Conservation (phyloP, 768 basidiomycete genomes). For the Coprinopsis marcescibilis region DNA sequence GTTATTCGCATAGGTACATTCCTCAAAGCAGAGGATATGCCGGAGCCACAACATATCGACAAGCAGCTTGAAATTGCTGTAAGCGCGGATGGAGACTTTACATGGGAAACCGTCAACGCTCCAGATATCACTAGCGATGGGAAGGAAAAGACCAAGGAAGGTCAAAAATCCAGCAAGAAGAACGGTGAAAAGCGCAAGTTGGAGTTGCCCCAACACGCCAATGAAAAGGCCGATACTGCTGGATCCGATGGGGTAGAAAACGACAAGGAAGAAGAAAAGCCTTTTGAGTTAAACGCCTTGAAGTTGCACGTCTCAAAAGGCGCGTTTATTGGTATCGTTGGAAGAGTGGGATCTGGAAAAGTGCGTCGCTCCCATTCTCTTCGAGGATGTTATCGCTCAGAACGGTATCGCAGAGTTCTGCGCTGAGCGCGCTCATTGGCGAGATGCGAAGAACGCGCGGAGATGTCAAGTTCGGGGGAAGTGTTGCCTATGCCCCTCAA, state of each 20-base stretch:
- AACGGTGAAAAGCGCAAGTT: background rate
- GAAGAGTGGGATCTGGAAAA: conserved; percentile 60
- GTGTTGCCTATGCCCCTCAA: conserved; percentile 55
- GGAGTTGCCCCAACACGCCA: background rate
- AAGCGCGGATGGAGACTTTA: conserved; percentile 43
- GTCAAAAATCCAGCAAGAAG: conserved; percentile 15
- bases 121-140: conserved; percentile 1
- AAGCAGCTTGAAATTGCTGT: conserved; percentile 31
- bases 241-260: conserved; percentile 2
- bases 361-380: background rate
- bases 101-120: conserved; percentile 36
- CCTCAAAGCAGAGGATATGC: conserved; percentile 49
- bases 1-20: conserved; percentile 43
- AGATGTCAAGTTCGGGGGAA: conserved; percentile 36
- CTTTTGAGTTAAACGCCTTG: conserved; percentile 45
- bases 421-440: conserved; percentile 52
- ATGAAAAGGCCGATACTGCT: background rate
- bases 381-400: background rate
- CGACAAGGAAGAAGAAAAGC: conserved; percentile 31
- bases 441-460: conserved; percentile 64
- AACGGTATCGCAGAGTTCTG: conserved; percentile 36
- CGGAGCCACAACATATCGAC: conserved; percentile 41
- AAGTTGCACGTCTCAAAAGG: conserved; percentile 45
- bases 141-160: conserved; percentile 7
- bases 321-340: conserved; percentile 67